Evolutionary conservation across 495 filamentous ascomycete genomes (phyloP), one percentile per base, ranked within the genome.

Genomic region (Daldinia caldariorum): DNA sequence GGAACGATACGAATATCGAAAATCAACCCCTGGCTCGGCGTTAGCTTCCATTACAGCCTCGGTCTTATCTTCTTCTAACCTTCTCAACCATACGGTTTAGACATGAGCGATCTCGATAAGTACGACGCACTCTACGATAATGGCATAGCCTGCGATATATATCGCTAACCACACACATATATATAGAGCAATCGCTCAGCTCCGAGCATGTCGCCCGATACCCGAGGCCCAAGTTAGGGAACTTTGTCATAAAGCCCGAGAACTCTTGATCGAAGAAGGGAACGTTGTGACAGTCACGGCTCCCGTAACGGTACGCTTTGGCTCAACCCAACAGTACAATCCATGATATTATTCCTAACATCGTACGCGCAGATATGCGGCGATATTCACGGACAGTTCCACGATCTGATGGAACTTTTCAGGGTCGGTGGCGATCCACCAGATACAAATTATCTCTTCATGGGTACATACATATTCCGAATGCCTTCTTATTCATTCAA

Each of bases 341-440:
- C n/a, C 20, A 10, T 14, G 3, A n/a, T 14, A 26, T 41, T 41
- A 13, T 20, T 12, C 26, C 39, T 75, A 20, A 72, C 55, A 56
- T 6, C 51, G 16, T 58, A 41, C 51, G 34, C 60, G 16, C 50
- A 89, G 89, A 97, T 99, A 87, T 99, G 95, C 77, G 95, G 95
- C 57, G 95, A 99, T 76, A 99, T 99, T 68, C 94, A 99, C 74
- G 95, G 95, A 67, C 95, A 99, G 77, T 99, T 99, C 75, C 95
- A 99, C 78, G 95, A 99, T 75, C 77, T 99, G 73, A 99, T 99
- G 95, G 95, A 99, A 81, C 86, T 99, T 16, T 99, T 99, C 79
- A 89, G 94, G 53, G 94, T 98, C 13, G 95, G 95, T 61, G 95
- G 95, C 38, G 92, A 97, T 74, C 92, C 95, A 2, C 95, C 95